These are phyloP conservation scores for Gymnopilus junonius DNA, from an alignment of 768 basidiomycete species.

Conservation along the genomic window DNA sequence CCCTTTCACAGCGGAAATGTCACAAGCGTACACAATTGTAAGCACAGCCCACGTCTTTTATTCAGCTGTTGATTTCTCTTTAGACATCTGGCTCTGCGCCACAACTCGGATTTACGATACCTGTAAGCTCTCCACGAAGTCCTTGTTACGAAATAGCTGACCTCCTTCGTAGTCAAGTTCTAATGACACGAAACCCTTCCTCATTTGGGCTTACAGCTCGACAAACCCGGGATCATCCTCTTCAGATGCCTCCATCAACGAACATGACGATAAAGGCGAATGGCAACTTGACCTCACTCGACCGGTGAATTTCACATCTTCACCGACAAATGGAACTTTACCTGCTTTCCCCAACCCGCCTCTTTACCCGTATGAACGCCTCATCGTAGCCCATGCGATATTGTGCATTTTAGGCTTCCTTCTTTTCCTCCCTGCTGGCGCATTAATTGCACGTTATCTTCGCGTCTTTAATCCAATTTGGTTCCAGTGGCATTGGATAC, in stretches of 20 bases:
- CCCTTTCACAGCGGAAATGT: background rate
- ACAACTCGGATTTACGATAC: background rate
- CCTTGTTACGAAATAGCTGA: background rate
- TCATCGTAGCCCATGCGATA: background rate
- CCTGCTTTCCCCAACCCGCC: background rate
- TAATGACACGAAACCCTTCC: background rate
- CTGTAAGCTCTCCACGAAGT: background rate
- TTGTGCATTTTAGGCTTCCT: background rate
- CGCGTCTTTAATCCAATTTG: conserved; percentile 1
- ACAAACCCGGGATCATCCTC: background rate
- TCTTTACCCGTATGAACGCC: background rate
- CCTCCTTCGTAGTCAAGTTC: background rate
- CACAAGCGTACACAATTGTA: background rate
- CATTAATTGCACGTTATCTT: background rate
- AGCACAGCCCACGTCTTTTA: background rate
- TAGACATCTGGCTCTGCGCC: background rate
- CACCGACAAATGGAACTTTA: background rate
- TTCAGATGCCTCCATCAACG: background rate
- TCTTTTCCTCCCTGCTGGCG: background rate
- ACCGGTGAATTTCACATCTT: background rate
- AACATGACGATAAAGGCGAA: background rate
- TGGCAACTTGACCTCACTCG: conserved; percentile 1
- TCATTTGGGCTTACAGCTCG: conserved; percentile 1
- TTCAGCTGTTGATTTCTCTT: background rate
- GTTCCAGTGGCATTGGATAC: conserved; percentile 3